Evolutionary conservation across 352 stramenopile species (phyloP).

Genomic region (Pythium phragmiticola): DNA sequence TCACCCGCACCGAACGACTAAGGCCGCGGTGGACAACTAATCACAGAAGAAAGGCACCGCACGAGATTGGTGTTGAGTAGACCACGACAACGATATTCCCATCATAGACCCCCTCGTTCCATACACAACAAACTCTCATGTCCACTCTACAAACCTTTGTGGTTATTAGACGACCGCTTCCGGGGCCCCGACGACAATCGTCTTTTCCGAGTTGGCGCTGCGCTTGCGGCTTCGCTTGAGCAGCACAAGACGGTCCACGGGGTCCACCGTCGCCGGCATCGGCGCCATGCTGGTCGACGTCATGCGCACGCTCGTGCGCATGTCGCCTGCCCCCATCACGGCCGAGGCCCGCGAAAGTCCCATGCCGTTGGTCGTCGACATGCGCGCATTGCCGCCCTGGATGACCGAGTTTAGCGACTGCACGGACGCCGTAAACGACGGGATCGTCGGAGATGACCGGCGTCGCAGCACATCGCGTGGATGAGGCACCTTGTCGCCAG

Average conservation of each 20-base stretch:
- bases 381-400: slow-evolving; percentile 49
- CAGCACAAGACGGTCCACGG: slow-evolving; percentile 68
- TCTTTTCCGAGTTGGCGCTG: slow-evolving; percentile 72
- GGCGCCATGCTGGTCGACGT: slow-evolving; percentile 25
- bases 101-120: slow-evolving; percentile 5
- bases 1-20: slow-evolving; percentile 2
- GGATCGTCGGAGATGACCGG: slow-evolving; percentile 83
- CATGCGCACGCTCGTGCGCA: slow-evolving; percentile 57
- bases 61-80: background rate
- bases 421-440: slow-evolving; percentile 83
- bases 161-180: slow-evolving; percentile 73
- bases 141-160: too few species aligned
- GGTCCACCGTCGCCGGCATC: slow-evolving; percentile 40
- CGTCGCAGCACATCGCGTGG: slow-evolving; percentile 57
- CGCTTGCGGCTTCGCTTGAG: slow-evolving; percentile 81
- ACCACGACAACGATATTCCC: background rate
- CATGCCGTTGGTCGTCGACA: slow-evolving; percentile 42
- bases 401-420: slow-evolving; percentile 80
- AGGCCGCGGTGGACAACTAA: slow-evolving; percentile 10
- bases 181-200: slow-evolving; percentile 83
- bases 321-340: slow-evolving; percentile 29
- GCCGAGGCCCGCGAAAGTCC: slow-evolving; percentile 13
- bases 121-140: background rate
- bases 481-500: slow-evolving; percentile 44
- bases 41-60: background rate